Conservation (phyloP, 305 asterid genomes). For the Solanum hybrid region DNA sequence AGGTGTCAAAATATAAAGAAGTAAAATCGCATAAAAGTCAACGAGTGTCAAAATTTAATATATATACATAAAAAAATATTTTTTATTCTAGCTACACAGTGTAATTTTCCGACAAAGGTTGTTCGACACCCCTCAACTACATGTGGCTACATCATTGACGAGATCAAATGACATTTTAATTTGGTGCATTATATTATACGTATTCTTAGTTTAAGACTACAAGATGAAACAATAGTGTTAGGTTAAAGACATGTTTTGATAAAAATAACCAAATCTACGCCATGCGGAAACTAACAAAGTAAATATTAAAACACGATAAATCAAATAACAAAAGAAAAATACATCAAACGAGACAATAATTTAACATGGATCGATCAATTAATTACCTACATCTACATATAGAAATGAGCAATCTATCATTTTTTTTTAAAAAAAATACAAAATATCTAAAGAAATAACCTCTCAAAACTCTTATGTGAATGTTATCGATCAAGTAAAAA, state of each 20-base stretch:
- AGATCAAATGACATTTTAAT: too few species aligned
- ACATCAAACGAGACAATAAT: background rate
- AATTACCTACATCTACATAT: background rate
- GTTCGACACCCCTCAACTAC: too few species aligned
- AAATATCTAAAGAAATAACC: too few species aligned
- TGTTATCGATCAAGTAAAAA: too few species aligned
- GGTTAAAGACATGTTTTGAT: background rate
- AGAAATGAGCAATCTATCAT: background rate
- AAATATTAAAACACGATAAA: background rate
- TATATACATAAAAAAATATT: too few species aligned
- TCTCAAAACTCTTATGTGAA: background rate
- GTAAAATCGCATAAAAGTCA: too few species aligned
- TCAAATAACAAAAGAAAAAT: background rate
- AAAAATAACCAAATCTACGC: background rate
- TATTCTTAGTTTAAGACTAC: background rate
- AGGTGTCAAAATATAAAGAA: too few species aligned
- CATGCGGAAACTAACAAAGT: background rate
- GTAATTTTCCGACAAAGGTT: too few species aligned
- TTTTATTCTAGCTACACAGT: too few species aligned
- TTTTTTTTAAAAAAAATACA: background rate
- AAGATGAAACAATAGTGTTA: background rate
- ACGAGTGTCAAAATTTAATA: too few species aligned
- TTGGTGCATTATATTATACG: background rate
- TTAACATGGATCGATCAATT: background rate
- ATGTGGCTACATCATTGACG: too few species aligned